phyloP scores from a whole-genome alignment of 805 yeast genomes.

The Naumovozyma dairenensis region DNA sequence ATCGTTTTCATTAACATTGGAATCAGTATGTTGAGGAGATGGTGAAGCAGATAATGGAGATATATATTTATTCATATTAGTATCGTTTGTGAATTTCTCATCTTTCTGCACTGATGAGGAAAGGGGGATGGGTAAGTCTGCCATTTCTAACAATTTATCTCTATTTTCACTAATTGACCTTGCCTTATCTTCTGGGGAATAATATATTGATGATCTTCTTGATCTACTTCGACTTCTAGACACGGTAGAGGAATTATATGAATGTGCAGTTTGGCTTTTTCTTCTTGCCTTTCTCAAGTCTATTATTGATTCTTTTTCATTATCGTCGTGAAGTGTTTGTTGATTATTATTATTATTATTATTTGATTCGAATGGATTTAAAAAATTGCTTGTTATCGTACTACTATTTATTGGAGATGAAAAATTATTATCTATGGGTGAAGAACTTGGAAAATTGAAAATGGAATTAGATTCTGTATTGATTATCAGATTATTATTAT shows the following conservation, averaged over 20 bases:
- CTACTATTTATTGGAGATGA: constrained; percentile 2
- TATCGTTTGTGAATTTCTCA: not conserved
- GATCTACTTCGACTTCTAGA: constrained; percentile 9
- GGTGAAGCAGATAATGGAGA: not conserved
- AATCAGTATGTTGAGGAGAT: not conserved
- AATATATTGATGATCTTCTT: constrained; percentile 10
- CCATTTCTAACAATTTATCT: constrained; percentile 24
- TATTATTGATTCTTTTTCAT: constrained; percentile 18
- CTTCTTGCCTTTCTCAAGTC: constrained; percentile 21
- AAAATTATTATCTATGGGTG: not conserved
- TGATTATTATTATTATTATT: constrained; percentile 1
- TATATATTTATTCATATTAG: too few species aligned
- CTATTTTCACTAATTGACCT: constrained; percentile 26
- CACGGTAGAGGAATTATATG: too few species aligned
- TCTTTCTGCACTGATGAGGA: not conserved
- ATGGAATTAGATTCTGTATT: not conserved
- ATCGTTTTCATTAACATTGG: not conserved
- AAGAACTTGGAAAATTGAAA: not conserved
- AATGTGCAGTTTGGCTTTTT: constrained; percentile 7
- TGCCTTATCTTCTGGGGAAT: constrained; percentile 23
- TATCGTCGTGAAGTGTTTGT: constrained; percentile 6
- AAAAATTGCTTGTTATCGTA: constrained; percentile 4
- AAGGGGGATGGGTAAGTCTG: too few species aligned
- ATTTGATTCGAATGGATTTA: not conserved
- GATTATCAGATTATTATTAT: not conserved